A percentile compares a stretch with the other conserved stretches of the same genome.
phyloP scores from a whole-genome alignment of 805 yeast genomes.

The Saccharomyces kudriavzevii region DNA sequence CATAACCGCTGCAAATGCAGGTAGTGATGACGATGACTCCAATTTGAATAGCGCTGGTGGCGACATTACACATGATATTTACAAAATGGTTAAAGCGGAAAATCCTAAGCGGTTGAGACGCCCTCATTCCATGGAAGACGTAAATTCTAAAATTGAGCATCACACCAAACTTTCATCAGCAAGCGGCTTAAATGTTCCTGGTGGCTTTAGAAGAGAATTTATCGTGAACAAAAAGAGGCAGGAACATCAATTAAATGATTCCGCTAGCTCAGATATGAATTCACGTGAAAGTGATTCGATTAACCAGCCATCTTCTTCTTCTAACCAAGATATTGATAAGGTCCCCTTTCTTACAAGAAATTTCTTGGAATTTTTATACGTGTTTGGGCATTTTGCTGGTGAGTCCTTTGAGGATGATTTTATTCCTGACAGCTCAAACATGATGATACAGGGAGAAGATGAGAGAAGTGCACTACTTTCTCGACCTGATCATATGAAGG shows the following conservation, averaged over 20 bases:
- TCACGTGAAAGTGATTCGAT: not conserved
- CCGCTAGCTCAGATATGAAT: not conserved
- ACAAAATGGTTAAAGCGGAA: slow-evolving; percentile 13
- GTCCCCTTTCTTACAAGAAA: slow-evolving; percentile 55
- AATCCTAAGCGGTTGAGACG: slow-evolving; percentile 5
- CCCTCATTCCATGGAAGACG: slow-evolving; percentile 20
- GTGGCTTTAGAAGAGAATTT: slow-evolving; percentile 73
- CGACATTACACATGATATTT: slow-evolving; percentile 33
- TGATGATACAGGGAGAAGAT: slow-evolving; percentile 7
- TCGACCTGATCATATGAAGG: slow-evolving; percentile 9
- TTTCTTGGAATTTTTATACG: slow-evolving; percentile 66
- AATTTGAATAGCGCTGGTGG: slow-evolving; percentile 26
- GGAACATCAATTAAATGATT: slow-evolving; percentile 16
- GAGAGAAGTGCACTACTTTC: slow-evolving; percentile 25
- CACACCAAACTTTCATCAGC: slow-evolving; percentile 56
- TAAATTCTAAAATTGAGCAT: slow-evolving; percentile 12
- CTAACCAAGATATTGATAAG: slow-evolving; percentile 13
- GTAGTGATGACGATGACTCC: not conserved
- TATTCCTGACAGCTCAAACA: slow-evolving; percentile 29
- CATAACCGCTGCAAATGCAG: not conserved
- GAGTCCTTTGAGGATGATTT: slow-evolving; percentile 68
- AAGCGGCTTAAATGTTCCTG: slow-evolving; percentile 65
- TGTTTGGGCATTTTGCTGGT: slow-evolving; percentile 84
- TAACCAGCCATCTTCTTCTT: not conserved
- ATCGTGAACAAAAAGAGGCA: slow-evolving; percentile 36